Evolutionary conservation across 805 yeast species (phyloP), one percentile per base, ranked within the genome.

Genomic region (Suhomyces sp.): DNA sequence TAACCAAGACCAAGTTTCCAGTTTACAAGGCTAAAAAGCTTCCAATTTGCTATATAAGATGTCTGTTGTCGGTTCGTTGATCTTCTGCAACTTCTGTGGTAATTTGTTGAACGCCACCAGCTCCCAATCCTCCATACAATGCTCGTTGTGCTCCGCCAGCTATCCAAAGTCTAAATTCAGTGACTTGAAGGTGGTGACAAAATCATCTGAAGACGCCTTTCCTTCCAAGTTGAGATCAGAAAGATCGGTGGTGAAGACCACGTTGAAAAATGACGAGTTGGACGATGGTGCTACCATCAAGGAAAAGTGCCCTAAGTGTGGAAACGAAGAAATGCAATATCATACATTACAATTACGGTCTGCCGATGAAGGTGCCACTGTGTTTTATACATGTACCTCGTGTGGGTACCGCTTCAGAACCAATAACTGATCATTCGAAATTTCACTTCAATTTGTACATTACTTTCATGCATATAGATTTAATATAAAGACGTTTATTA

Each of bases 311-410:
- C 98, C 98, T n/a, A 80, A 90, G 63, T 93, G 98, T 77, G 96
- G 95, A 32, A 77, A 90, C 63, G 97, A 93, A 56, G 97, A 93
- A 63, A 95, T 95, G 98, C 90, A 82, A 58, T 93, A 91, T 60
- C 98, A 93, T 57, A 93, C 98, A 4, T 70, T 93, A 48, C 99
- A 93, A 65, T 74, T 93, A 51, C 81, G 99, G 67, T 85, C 96
- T 36, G 99, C 98, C 1, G 99, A 93, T 74, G 99, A 93, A 74
- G 99, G 98, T 74, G 95, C 98, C 19, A 93, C 99, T 7, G 98
- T 93, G 22, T 93, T 93, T 59, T 95, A 93, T 67, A 91, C 98
- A 1, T 93, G 98, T 70, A 83, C 95, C 1, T 68, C 76, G 26
- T 93, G 99, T 74, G 88, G 90, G 27, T 88, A 91, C 74, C 80